Percentiles rank a stretch among this genome's conserved stretches.
phyloP scores from a whole-genome alignment of 306 rosid genomes.

The Crotalaria pallida region DNA sequence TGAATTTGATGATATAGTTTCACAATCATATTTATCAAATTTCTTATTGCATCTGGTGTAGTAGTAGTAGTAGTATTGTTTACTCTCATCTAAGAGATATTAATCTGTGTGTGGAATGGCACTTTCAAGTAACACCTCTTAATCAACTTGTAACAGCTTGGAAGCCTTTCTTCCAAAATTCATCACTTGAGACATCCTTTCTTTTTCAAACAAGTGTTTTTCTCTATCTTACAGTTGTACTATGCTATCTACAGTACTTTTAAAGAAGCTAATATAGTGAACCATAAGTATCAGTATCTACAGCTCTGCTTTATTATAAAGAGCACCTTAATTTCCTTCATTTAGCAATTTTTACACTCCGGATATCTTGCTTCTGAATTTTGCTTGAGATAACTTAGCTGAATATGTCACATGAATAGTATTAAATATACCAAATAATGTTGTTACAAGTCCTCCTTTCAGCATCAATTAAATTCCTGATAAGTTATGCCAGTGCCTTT shows the following conservation, averaged over 20 bases:
- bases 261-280: slow-evolving; percentile 17
- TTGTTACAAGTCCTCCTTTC: slow-evolving; percentile 13
- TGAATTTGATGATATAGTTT: slow-evolving; percentile 53
- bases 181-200: slow-evolving; percentile 12
- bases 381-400: not conserved
- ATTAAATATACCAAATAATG: too few species aligned
- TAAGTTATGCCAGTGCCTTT: not conserved
- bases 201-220: not conserved
- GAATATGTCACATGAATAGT: slow-evolving; percentile 9
- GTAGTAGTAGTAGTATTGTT: slow-evolving; percentile 25
- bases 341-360: not conserved
- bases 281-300: not conserved
- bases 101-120: slow-evolving; percentile 20
- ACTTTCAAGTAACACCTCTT: slow-evolving; percentile 14
- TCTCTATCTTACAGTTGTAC: not conserved
- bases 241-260: too few species aligned
- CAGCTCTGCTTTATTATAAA: slow-evolving; percentile 12
- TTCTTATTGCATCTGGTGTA: slow-evolving; percentile 29
- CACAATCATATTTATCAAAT: slow-evolving; percentile 43
- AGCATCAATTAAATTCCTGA: not conserved
- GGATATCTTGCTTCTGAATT: not conserved
- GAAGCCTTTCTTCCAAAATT: slow-evolving; percentile 4
- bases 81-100: slow-evolving; percentile 24
- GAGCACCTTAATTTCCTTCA: not conserved
- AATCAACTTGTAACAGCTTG: too few species aligned